Evolutionary conservation across 352 stramenopile genomes (phyloP), one percentile per base, ranked within the genome.

Genomic region (Globisporangium barbulae): DNA sequence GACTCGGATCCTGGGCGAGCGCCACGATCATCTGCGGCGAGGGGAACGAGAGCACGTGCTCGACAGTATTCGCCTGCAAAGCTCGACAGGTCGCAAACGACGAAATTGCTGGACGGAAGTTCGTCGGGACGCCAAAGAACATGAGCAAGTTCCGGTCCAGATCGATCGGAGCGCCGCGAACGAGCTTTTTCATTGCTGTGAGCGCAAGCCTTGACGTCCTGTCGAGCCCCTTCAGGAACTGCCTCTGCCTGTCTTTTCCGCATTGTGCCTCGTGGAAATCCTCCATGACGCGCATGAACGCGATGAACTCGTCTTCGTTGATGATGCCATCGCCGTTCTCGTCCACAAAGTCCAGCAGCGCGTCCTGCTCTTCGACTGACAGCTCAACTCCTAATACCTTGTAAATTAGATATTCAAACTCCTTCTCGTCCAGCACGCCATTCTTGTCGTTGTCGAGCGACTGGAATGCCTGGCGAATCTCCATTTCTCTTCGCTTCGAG

Each of bases 341-440:
- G 42, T 91, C 82, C 0, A 90, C 74, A 45, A 88, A 87, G 67
- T 91, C 84, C 8, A 91, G 61, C 41, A 93, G 62, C 13, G 82
- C 79, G 53, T 86, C 73, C 49, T 90, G 82, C 53, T 93, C 82
- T 61, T 91, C 83, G 2, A 90, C 73, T 0, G 85, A 88, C 5
- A 93, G 63, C 33, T 91, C 81, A 9, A 93, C 79, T 39, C 89
- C 81, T 2, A 93, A 69, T 9, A 90, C 71, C 48, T 91, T 87
- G 59, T 89, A 88, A 19, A 91, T 72, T 9, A 91, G 52, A 52
- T 89, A 89, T 53, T 91, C 81, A 49, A 93, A 93, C 63, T 93
- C 80, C 33, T 85, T 77, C 35, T 88, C 75, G 30, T 91, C 82
- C 25, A 93, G 65, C 0, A 73, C 72, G 10, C 85, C 81, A 39